Evolutionary conservation across 352 stramenopile species (phyloP).

Genomic region (Phytophthora palmivora): DNA sequence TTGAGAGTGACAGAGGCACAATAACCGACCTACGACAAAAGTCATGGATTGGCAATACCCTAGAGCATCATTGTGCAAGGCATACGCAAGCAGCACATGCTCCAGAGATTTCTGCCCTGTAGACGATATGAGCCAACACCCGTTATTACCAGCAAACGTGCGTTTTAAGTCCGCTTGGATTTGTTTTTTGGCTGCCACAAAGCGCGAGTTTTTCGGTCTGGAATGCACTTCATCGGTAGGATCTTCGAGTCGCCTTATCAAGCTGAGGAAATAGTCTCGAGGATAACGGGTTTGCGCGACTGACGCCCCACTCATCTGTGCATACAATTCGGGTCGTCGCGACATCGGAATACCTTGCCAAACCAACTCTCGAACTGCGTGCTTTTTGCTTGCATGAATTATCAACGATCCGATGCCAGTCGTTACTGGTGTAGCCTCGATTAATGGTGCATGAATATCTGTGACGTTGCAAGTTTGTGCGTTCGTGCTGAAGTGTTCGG

Average conservation of each 20-base stretch:
- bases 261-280: slow-evolving; percentile 45
- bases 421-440: background rate
- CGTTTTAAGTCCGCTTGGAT: slow-evolving; percentile 74
- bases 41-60: slow-evolving; percentile 94
- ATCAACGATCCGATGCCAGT: slow-evolving; percentile 2
- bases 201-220: slow-evolving; percentile 23
- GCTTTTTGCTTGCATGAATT: slow-evolving; percentile 11
- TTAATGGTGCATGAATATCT: background rate
- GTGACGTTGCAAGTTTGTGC: background rate
- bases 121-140: slow-evolving; percentile 62
- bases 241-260: slow-evolving; percentile 31
- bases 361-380: slow-evolving; percentile 35
- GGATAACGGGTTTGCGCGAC: slow-evolving; percentile 25
- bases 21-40: slow-evolving; percentile 80
- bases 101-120: slow-evolving; percentile 57
- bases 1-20: slow-evolving; percentile 61
- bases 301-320: slow-evolving; percentile 50
- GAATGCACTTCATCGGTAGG: slow-evolving; percentile 29
- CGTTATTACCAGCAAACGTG: slow-evolving; percentile 69
- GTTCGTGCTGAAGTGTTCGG: background rate
- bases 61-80: slow-evolving; percentile 74
- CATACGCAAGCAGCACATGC: slow-evolving; percentile 81
- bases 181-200: slow-evolving; percentile 52
- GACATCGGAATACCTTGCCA: slow-evolving; percentile 62
- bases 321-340: slow-evolving; percentile 52